A percentile compares a stretch with the other conserved stretches of the same genome.
Conservation (phyloP, 306 rosid genomes). For the Inga leiocalycina region DNA sequence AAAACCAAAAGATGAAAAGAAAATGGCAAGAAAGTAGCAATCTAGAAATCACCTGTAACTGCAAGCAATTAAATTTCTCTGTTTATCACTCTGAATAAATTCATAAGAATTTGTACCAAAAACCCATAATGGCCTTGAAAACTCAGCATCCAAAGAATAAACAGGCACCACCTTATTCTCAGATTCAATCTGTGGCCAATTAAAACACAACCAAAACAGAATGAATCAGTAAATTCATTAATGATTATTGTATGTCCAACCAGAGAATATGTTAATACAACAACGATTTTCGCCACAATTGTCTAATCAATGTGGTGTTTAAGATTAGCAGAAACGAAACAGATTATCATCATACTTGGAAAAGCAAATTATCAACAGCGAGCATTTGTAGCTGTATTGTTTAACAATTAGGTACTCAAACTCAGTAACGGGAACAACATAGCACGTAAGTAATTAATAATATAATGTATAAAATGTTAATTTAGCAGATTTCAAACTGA, state of each 20-base stretch:
- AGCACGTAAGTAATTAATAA: neutral
- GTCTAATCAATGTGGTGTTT: neutral
- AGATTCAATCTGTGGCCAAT: conserved; percentile 66
- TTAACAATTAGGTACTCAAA: neutral
- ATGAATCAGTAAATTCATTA: conserved; percentile 1
- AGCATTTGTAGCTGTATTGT: neutral
- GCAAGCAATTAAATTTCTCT: conserved; percentile 68
- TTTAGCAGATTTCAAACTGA: conserved; percentile 9
- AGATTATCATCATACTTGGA: conserved; percentile 4
- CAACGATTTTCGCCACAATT: conserved; percentile 12
- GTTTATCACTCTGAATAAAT: conserved; percentile 47
- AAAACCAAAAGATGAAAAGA: conserved; percentile 22
- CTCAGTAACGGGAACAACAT: neutral
- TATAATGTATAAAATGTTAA: conserved; percentile 2
- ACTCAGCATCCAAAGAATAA: conserved; percentile 81
- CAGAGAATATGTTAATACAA: conserved; percentile 22
- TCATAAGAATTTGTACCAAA: conserved; percentile 89
- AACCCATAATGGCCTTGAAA: conserved; percentile 82
- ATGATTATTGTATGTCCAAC: conserved; percentile 1
- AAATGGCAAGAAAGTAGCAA: conserved; percentile 15
- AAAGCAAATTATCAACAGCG: conserved; percentile 16
- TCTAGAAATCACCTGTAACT: conserved; percentile 71
- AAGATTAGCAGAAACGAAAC: neutral
- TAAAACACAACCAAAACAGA: conserved; percentile 14
- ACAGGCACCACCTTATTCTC: conserved; percentile 67